These are phyloP conservation scores for Phallus indusiatus DNA, from an alignment of 768 basidiomycete species.

Conservation along the genomic window DNA sequence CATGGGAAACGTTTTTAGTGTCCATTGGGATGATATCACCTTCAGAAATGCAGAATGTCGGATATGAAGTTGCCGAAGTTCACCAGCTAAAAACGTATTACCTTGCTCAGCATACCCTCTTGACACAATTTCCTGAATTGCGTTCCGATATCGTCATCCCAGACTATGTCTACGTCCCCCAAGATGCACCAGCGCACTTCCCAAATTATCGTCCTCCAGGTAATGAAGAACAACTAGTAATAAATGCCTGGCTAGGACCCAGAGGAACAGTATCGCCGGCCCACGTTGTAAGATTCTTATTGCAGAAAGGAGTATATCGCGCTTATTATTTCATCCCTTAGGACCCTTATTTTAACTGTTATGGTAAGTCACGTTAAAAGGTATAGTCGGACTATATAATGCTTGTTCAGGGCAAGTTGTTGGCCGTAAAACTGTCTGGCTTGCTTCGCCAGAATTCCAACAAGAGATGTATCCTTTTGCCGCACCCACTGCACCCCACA, in stretches of 20 bases:
- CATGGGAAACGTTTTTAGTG: conserved; percentile 65
- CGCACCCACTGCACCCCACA: conserved; percentile 8
- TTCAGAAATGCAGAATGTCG: neutral
- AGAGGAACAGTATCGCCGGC: conserved; percentile 75
- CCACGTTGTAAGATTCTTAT: conserved; percentile 57
- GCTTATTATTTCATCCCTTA: conserved; percentile 29
- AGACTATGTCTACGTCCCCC: conserved; percentile 74
- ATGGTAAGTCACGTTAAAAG: conserved; percentile 40
- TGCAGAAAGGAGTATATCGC: conserved; percentile 1
- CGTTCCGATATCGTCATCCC: conserved; percentile 71
- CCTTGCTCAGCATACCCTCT: conserved; percentile 84
- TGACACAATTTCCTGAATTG: conserved; percentile 75
- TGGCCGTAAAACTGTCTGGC: conserved; percentile 85
- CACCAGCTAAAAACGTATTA: conserved; percentile 38
- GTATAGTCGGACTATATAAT: conserved; percentile 3
- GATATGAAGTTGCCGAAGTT: neutral
- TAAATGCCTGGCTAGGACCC: conserved; percentile 82
- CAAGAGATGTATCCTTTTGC: conserved; percentile 48
- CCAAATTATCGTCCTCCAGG: conserved; percentile 53
- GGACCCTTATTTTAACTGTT: conserved; percentile 94
- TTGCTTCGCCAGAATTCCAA: conserved; percentile 60
- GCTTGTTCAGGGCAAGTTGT: conserved; percentile 66
- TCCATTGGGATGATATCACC: conserved; percentile 25
- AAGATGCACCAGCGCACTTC: conserved; percentile 32
- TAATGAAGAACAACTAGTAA: conserved; percentile 54